Evolutionary conservation across 495 filamentous ascomycete genomes (phyloP).

Genomic region (Talaromyces nanjingensis): DNA sequence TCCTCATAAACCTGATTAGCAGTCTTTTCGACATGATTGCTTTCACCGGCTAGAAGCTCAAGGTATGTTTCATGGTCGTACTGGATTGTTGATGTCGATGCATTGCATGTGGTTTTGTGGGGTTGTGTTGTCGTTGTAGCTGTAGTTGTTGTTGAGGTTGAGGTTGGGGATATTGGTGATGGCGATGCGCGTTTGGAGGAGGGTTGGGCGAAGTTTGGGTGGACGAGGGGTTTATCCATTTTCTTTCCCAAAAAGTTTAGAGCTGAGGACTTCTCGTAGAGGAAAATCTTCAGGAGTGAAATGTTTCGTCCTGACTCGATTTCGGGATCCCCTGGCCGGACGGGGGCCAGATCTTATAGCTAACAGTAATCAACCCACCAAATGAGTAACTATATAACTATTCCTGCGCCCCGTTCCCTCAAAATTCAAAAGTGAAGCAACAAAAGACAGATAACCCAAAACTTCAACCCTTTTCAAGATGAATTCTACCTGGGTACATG

Average conservation of each 20-base stretch:
- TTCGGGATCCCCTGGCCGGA: background rate
- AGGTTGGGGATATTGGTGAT: background rate
- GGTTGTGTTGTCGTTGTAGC: background rate
- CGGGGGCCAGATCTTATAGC: background rate
- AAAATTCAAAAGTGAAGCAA: background rate
- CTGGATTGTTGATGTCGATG: slow-evolving; percentile 13
- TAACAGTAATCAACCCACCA: background rate
- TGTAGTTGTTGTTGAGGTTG: background rate
- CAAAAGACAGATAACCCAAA: background rate
- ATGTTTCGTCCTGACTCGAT: background rate
- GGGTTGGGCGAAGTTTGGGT: background rate
- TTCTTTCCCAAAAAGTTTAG: background rate
- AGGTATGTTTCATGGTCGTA: slow-evolving; percentile 28
- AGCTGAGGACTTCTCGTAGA: no score
- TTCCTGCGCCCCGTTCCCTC: background rate
- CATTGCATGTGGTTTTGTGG: background rate
- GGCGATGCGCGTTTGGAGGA: background rate
- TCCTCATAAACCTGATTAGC: slow-evolving; percentile 24
- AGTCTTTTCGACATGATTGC: slow-evolving; percentile 16
- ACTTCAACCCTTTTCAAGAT: background rate
- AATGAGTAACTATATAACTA: background rate
- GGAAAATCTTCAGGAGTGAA: no score
- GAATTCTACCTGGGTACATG: background rate
- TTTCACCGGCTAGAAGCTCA: slow-evolving; percentile 18
- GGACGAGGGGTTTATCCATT: background rate